These are phyloP conservation scores for Naganishia vaughanmartiniae DNA, from an alignment of 768 basidiomycete species.

Conservation along the genomic window DNA sequence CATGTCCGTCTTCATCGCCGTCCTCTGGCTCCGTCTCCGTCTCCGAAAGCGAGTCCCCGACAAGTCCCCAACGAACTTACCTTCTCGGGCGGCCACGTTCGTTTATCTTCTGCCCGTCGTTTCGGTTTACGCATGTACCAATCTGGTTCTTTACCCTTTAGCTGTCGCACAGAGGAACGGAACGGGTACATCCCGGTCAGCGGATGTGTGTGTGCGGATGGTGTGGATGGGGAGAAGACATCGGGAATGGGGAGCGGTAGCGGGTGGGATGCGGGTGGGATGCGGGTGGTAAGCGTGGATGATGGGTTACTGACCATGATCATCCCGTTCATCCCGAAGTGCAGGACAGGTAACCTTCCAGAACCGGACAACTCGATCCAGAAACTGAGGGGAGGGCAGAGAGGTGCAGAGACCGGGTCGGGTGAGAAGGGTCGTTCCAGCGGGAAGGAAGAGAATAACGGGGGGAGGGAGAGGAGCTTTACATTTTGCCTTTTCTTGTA, in stretches of 20 bases:
- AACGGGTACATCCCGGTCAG: too few relatives aligned
- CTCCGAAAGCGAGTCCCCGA: too few relatives aligned
- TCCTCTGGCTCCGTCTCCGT: too few relatives aligned
- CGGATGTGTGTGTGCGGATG: too few relatives aligned
- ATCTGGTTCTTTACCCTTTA: constrained; percentile 49
- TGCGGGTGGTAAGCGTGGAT: too few relatives aligned
- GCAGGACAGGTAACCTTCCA: constrained; percentile 67
- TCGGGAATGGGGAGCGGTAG: too few relatives aligned
- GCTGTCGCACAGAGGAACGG: constrained; percentile 25
- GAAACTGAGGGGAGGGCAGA: constrained; percentile 40
- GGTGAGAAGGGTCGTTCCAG: neutral
- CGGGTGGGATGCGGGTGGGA: too few relatives aligned
- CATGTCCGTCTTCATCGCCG: too few relatives aligned
- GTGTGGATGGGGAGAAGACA: neutral
- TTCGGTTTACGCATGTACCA: constrained; percentile 48
- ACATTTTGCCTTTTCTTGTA: constrained; percentile 52
- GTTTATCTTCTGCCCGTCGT: constrained; percentile 19
- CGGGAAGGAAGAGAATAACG: too few relatives aligned
- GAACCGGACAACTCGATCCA: constrained; percentile 65
- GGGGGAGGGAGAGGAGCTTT: constrained; percentile 9
- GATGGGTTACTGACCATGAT: constrained; percentile 58
- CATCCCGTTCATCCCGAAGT: constrained; percentile 87
- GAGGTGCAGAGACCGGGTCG: neutral
- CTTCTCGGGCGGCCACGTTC: constrained; percentile 45
- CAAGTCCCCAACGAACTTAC: too few relatives aligned